Evolutionary conservation across 2,329 filamentous ascomycete genomes (phyloP), one percentile per base, ranked within the genome.

Genomic region (Lojkania enalia): DNA sequence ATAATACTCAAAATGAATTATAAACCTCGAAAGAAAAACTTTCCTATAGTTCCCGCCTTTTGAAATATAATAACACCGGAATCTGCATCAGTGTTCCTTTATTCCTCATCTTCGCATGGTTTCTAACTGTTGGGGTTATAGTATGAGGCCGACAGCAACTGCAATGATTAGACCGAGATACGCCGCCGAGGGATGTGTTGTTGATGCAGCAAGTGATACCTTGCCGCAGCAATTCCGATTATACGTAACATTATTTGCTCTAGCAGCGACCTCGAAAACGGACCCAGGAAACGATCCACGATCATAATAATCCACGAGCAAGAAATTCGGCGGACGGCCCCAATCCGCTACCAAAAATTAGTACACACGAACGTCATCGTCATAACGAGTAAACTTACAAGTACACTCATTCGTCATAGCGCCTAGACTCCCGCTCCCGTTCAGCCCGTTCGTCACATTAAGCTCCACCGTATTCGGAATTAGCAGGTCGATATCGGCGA

Each of bases 191-290:
- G 60, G 52, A 12, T 21, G 38, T 15, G 49, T 14, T 3, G 52
- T 39, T 3, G 36, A 29, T 6, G 39, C 33, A 12, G 56, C 59
- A 0, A 52, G 23, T 6, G 56, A 63, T 13, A 45, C 48, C 7
- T 47, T 61, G 2, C 83, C 83, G 55, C 84, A 86, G 61, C 83
- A 86, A 3, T 69, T 46, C 32, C 76, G 65, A 35, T 76, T 76
- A 62, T 89, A 91, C 0, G 80, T 84, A 35, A 94, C 87, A 48
- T 85, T 84, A 67, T 92, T 94, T 55, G 83, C 80, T 3, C 51
- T 52, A 1, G 70, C 70, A 3, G 70, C 70, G 18, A 71, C 70
- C 42, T 67, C 64, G 42, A 72, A 72, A 11, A 72, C 70, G 14
- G 65, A 68, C 6, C 70, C 70, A 29, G 67, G 66, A 42, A 53